phyloP scores from a whole-genome alignment of 805 yeast genomes.

The Maudiozyma turicensis region DNA sequence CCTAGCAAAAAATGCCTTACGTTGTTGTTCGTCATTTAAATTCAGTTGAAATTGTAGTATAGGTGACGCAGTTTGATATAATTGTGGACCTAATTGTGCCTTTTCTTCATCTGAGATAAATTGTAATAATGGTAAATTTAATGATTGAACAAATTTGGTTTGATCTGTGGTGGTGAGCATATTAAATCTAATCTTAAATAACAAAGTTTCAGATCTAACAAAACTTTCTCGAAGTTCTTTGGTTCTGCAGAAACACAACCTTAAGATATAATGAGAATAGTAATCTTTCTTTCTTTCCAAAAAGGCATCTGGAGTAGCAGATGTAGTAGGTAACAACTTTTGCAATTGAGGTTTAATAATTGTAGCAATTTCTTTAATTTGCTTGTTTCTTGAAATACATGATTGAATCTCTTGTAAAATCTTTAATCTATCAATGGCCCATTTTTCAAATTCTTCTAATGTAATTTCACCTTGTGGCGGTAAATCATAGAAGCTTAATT shows the following conservation, averaged over 20 bases:
- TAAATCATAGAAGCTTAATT: slow-evolving; percentile 62
- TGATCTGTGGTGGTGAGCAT: slow-evolving; percentile 58
- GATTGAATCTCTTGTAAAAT: slow-evolving; percentile 79
- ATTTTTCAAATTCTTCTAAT: slow-evolving; percentile 81
- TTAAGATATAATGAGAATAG: slow-evolving; percentile 78
- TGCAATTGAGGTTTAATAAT: slow-evolving; percentile 56
- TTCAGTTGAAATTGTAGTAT: slow-evolving; percentile 28
- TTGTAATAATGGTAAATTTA: slow-evolving; percentile 60
- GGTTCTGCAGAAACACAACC: slow-evolving; percentile 82
- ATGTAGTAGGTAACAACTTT: slow-evolving; percentile 45
- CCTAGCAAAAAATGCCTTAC: slow-evolving; percentile 39
- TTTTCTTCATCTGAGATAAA: slow-evolving; percentile 58
- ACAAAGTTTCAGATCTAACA: slow-evolving; percentile 59
- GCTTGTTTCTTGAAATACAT: slow-evolving; percentile 52
- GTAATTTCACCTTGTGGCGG: slow-evolving; percentile 86
- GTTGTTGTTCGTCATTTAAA: slow-evolving; percentile 36
- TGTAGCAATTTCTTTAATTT: slow-evolving; percentile 53
- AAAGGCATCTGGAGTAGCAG: slow-evolving; percentile 23
- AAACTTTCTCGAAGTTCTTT: slow-evolving; percentile 78
- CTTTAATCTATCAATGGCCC: slow-evolving; percentile 90
- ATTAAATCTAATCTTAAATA: slow-evolving; percentile 67
- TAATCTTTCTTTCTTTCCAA: slow-evolving; percentile 80
- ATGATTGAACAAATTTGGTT: slow-evolving; percentile 51
- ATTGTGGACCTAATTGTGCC: slow-evolving; percentile 34
- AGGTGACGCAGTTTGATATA: slow-evolving; percentile 46